Percentiles rank a stretch among this genome's conserved stretches.
Conservation (phyloP, 1,284 basidiomycete genomes). For the Apiotrichum gracile region DNA sequence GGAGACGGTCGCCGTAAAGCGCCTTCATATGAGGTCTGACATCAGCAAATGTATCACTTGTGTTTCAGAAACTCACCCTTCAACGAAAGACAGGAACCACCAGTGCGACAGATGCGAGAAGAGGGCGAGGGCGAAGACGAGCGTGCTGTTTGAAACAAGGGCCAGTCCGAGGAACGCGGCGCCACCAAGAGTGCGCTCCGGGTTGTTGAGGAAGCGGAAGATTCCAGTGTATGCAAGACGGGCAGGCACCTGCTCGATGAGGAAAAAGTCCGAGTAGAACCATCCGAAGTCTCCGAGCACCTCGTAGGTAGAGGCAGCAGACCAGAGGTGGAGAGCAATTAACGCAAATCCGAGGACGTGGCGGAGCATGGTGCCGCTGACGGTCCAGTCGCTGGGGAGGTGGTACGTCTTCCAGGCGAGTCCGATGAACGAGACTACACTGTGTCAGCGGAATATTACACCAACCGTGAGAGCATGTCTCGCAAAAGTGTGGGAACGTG, state of each 20-base stretch:
- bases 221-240: constrained; percentile 94
- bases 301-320: constrained; percentile 80
- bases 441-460: too few relatives aligned
- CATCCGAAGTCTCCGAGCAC: constrained; percentile 91
- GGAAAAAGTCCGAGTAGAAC: constrained; percentile 98
- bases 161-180: constrained; percentile 91
- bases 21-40: constrained; percentile 91
- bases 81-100: constrained; percentile 85
- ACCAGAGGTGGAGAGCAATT: constrained; percentile 85
- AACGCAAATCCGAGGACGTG: constrained; percentile 81
- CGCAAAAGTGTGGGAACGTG: constrained; percentile 15
- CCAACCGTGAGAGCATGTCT: too few relatives aligned
- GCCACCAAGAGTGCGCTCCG: constrained; percentile 84
- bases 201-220: constrained; percentile 94
- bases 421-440: constrained; percentile 72
- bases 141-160: constrained; percentile 80
- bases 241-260: constrained; percentile 78
- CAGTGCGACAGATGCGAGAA: constrained; percentile 76
- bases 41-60: not conserved
- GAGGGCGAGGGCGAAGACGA: constrained; percentile 78
- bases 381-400: constrained; percentile 73
- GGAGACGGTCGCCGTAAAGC: constrained; percentile 83
- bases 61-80: constrained; percentile 59
- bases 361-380: constrained; percentile 79
- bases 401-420: constrained; percentile 83